Evolutionary conservation across 1,139 yeast genomes (phyloP).

Genomic region (Diutina catenulata): DNA sequence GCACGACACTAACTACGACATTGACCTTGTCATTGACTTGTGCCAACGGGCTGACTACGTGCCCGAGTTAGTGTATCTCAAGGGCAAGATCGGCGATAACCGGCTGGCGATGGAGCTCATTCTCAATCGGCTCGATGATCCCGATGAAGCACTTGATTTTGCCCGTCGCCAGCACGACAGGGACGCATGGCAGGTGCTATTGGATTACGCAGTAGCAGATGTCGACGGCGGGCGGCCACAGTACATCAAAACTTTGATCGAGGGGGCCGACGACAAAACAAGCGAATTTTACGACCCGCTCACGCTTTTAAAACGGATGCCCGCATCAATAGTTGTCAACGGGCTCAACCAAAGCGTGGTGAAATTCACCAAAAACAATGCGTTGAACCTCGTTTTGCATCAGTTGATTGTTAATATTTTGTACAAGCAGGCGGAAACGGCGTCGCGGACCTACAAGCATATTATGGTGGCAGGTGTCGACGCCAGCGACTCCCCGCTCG

Average conservation of each 20-base stretch:
- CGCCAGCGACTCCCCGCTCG: no score
- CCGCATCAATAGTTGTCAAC: conserved; percentile 47
- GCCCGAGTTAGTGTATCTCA: conserved; percentile 68
- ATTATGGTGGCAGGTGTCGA: not conserved
- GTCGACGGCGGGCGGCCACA: conserved; percentile 30
- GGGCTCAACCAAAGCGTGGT: conserved; percentile 54
- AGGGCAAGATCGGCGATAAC: conserved; percentile 78
- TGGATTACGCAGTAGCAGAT: conserved; percentile 54
- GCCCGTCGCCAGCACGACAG: conserved; percentile 61
- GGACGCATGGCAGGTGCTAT: conserved; percentile 69
- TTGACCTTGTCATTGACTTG: conserved; percentile 52
- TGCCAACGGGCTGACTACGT: conserved; percentile 43
- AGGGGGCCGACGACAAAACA: conserved; percentile 49
- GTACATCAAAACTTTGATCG: conserved; percentile 64
- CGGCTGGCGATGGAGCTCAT: conserved; percentile 66
- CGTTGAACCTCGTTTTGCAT: conserved; percentile 45
- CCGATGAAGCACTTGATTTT: conserved; percentile 70
- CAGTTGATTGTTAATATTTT: conserved; percentile 52
- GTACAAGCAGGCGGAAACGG: conserved; percentile 38
- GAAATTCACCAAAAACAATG: conserved; percentile 56
- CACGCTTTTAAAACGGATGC: conserved; percentile 53
- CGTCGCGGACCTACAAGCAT: not conserved
- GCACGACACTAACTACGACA: conserved; percentile 46
- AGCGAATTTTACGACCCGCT: conserved; percentile 50
- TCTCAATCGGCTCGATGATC: conserved; percentile 66